Evolutionary conservation across 148 eudicot species (phyloP), one percentile per base, ranked within the genome.

Genomic region (Heliosperma pusillum): DNA sequence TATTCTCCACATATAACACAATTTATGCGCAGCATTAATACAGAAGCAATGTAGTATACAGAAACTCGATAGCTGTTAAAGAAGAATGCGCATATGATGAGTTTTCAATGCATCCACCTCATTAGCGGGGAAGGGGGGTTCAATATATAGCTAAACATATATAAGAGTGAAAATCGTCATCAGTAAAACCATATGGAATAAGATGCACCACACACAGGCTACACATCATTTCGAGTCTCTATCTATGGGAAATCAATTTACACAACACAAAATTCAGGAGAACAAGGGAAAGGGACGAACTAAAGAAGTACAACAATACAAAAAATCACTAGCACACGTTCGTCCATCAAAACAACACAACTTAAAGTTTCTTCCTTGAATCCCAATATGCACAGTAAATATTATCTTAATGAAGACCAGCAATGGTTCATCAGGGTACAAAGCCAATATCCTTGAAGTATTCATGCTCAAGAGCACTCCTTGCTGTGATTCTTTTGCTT

Each of bases 381-480:
- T 80, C 79, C 73, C 73, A 72, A 76, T 80, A 83, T 83, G 73
- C 80, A 80, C 86, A 83, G 27, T 10, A 66, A 17, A 21, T 40
- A 33, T 75, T 47, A 78, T 47, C 77, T 10, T 40, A 9, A 56
- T 17, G 17, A 58, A 12, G 40, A 30, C 13, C 29, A 69, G 26
- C 33, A 67, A 78, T 87, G 19, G 67, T 33, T 29, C 68, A 78
- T 87, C 81, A 93, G 63, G 93, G 93, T 22, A 88, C 91, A 26
- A 72, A 78, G 24, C 86, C 94, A 25, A 88, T 77, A 81, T 93
- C 94, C 84, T 88, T 91, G 83, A 93, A 93, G 88, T 93, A 93
- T 76, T 93, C 97, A 60, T 93, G 98, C 79, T 91, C 88, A 47
- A 93, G 92, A n/a, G 97, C 98, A 76, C 79, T 79, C 82, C 91